Evolutionary conservation across 208 protist genomes (phyloP), one percentile per base, ranked within the genome.

Genomic region (Trichomonas vaginalis): DNA sequence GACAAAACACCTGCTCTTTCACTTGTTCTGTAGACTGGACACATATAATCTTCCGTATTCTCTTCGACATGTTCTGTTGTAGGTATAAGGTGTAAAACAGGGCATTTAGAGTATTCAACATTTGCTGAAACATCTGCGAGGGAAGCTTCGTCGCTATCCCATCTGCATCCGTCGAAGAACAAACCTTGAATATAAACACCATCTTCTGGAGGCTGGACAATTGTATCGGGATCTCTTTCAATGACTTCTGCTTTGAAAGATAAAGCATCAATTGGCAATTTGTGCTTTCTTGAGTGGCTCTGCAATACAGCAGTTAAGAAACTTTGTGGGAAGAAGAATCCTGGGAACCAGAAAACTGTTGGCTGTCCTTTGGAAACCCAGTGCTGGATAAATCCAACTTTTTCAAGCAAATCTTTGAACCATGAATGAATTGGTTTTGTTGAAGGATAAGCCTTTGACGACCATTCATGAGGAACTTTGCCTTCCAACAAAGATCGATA

Each of bases 291-390:
- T 32, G 98, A 98, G 96, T 98, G 98, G 97, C 96, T 95, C 62
- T 99, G 98, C 83, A 98, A 98, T 35, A 98, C 97, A 95, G 98
- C 99, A 15, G 99, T 99, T 97, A 99, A 98, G 97, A 99, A 99
- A 56, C 98, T 98, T 97, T 99, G 99, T 70, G 98, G 98, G 97
- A 99, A 99, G 97, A 99, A 99, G 97, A 99, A 99, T 79, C 98
- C 98, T 62, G 98, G 97, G 42, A 99, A 97, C 98, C 98, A 99
- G 97, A 98, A 99, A 42, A 97, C 97, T 27, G 86, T 97, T 56
- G 99, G 98, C 96, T 98, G 97, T 4, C 98, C 99, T 49, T 98
- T 97, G 47, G 97, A 96, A 95, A 99, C 95, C 99, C 99, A 99
- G 27, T 96, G 96, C 12, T 97, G 97, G 49, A 99, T 98, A 96